Evolutionary conservation across 345 rosid species (phyloP).

Genomic region (Chamaenerion angustifolium): DNA sequence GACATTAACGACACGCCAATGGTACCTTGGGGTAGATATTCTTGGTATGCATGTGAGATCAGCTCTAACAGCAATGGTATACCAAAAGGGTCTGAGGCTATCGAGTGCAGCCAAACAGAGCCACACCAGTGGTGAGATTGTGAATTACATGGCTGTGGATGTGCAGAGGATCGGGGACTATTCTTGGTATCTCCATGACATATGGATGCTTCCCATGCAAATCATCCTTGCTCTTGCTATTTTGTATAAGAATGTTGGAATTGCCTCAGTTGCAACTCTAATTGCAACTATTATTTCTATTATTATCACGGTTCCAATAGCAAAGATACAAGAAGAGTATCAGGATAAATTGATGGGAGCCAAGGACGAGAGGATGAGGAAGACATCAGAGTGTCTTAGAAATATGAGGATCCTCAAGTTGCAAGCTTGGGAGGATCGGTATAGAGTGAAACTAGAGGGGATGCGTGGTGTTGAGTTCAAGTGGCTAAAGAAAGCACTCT

Average conservation of each 20-base stretch:
- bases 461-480: constrained; percentile 84
- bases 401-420: constrained; percentile 95
- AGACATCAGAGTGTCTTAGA: constrained; percentile 92
- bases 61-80: constrained; percentile 97
- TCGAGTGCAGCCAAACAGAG: constrained; percentile 90
- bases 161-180: constrained; percentile 96
- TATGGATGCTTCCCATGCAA: constrained; percentile 99
- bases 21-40: constrained; percentile 99
- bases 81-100: constrained; percentile 76
- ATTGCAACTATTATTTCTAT: constrained; percentile 83
- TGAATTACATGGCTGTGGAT: constrained; percentile 98
- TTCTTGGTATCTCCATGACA: constrained; percentile 97
- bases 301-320: constrained; percentile 69
- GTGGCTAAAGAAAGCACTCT: constrained; percentile 88
- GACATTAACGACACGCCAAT: constrained; percentile 87
- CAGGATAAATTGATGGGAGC: constrained; percentile 95
- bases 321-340: constrained; percentile 83
- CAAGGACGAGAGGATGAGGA: constrained; percentile 99
- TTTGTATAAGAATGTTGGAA: constrained; percentile 83
- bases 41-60: constrained; percentile 99
- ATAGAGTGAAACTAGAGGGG: constrained; percentile 63
- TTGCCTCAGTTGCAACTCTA: constrained; percentile 84
- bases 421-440: constrained; percentile 99
- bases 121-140: constrained; percentile 93
- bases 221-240: constrained; percentile 93